These are phyloP conservation scores for Psidium guajava DNA, from an alignment of 345 rosid genomes.

Conservation along the genomic window DNA sequence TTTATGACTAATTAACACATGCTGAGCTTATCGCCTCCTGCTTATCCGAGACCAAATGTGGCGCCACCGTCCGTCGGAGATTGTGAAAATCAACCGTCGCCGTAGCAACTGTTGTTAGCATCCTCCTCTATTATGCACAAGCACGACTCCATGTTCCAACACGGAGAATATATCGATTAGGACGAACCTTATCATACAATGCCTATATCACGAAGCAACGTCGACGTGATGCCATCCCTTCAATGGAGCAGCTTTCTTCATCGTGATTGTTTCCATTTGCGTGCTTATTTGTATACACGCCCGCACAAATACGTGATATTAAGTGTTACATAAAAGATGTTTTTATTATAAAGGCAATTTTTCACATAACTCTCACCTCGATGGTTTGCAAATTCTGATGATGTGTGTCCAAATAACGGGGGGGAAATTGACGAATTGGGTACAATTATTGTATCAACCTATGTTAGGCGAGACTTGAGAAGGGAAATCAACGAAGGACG, in stretches of 20 bases:
- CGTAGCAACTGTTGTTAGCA: background rate
- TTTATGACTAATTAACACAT: no score
- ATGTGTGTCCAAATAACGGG: background rate
- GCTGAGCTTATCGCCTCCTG: background rate
- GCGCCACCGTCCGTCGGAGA: background rate
- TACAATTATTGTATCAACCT: background rate
- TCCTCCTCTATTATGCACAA: background rate
- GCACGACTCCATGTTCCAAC: no score
- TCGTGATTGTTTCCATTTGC: background rate
- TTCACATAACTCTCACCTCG: background rate
- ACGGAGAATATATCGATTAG: background rate
- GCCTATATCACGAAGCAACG: background rate
- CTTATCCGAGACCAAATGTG: background rate
- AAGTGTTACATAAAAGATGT: background rate
- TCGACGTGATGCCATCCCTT: background rate
- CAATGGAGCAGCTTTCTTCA: background rate
- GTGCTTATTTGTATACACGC: no score
- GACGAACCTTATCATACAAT: background rate
- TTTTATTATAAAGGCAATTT: background rate
- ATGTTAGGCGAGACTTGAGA: background rate
- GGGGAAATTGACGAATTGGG: background rate
- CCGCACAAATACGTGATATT: background rate
- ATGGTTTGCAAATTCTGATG: background rate
- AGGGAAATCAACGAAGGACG: background rate
- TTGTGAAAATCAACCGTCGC: background rate